Base-by-base conservation (phyloP, 306 rosid genomes). In the Prunus mume region DNA sequence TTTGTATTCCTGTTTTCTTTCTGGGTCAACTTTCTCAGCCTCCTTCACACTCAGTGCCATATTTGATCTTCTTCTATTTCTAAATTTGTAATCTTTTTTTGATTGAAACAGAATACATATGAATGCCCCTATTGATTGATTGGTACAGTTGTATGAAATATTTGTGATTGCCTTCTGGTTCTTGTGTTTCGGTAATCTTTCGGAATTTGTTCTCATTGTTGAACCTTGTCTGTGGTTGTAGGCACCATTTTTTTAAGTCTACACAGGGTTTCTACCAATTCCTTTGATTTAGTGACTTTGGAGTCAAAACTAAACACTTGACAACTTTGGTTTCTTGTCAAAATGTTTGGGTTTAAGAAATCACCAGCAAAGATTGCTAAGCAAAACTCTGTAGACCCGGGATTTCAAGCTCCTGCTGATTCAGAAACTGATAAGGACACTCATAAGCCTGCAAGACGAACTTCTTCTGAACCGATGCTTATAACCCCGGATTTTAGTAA, bases 301-400 rank as follows among this genome's bases (percentile, higher is more conserved):
- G 71, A 34, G 12, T 61, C n/a, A 32, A 12, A 25, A 69, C 14
- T 15, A 57, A 19, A 34, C 2, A 54, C 25, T 71, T 17, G 66
- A 78, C 19, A 71, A 34, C 51, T 41, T 47, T 15, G 45, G 46
- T 6, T 22, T 62, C 19, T 78, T 34, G 70, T 14, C 49, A 83
- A 84, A 68, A 88, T 84, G 95, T 90, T 88, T 71, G 92, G 99
- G 73, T 92, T 86, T 55, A 71, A 65, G 83, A 96, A 86, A 86
- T 76, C 91, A 25, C 83, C 93, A 22, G 84, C 78, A 50, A 87
- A 75, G 69, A 19, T 77, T 64, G 72, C 66, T 22, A 85, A 81
- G 84, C 91, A 78, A 75, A 76, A 77, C 41, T 82, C 88, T 22
- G 89, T 72, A 8, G 87, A 83, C 69, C 80, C 82, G 7, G 88